These are phyloP conservation scores for Medicago lupulina DNA, from an alignment of 306 rosid genomes.

Conservation along the genomic window DNA sequence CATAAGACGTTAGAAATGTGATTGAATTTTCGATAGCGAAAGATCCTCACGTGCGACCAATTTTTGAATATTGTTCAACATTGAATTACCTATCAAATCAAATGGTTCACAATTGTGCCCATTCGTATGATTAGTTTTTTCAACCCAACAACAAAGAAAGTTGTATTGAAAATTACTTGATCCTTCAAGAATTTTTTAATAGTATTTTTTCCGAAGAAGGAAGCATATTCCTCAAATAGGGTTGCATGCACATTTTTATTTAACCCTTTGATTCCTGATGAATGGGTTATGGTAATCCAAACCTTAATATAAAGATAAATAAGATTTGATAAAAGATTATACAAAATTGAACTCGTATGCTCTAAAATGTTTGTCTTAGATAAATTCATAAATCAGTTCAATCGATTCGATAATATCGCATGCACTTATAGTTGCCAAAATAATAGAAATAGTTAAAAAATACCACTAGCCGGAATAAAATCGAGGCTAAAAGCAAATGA, in stretches of 20 bases:
- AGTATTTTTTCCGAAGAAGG: background rate
- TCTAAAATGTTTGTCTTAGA: too few relatives aligned
- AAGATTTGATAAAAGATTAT: too few relatives aligned
- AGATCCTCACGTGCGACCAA: too few relatives aligned
- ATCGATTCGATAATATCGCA: too few relatives aligned
- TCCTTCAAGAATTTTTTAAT: background rate
- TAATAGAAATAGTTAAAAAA: background rate
- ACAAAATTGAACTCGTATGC: too few relatives aligned
- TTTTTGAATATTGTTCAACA: background rate
- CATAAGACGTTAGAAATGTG: too few relatives aligned
- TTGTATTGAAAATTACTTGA: background rate
- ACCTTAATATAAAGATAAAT: too few relatives aligned
- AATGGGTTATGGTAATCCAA: too few relatives aligned
- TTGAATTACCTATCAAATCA: background rate
- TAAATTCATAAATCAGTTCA: too few relatives aligned
- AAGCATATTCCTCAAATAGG: constrained; percentile 26
- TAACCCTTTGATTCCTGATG: too few relatives aligned
- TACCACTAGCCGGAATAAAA: constrained; percentile 13
- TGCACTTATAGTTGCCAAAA: too few relatives aligned
- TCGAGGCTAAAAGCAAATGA: constrained; percentile 28
- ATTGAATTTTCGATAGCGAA: too few relatives aligned
- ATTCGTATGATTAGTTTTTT: background rate
- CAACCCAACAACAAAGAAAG: background rate
- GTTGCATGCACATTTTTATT: background rate
- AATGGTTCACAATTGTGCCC: background rate